phyloP scores from a whole-genome alignment of 805 yeast species.

The Lachancea lanzarotensis region DNA sequence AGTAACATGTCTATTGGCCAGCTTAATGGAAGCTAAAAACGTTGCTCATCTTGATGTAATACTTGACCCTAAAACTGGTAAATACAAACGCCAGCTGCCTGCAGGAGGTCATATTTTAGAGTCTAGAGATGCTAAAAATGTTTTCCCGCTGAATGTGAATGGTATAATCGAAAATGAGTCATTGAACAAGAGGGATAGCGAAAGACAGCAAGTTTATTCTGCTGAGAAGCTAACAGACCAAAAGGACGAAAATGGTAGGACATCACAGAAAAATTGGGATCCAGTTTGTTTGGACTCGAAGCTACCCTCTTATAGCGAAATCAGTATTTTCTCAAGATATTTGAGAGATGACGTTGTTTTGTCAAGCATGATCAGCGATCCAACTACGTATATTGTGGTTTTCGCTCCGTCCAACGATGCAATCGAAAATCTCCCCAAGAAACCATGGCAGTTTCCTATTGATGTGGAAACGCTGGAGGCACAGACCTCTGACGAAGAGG shows the following conservation, averaged over 20 bases:
- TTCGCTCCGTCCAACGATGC: conserved; percentile 71
- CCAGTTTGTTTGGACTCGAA: conserved; percentile 25
- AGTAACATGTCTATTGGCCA: not conserved
- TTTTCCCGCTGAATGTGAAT: conserved; percentile 10
- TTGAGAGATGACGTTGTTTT: conserved; percentile 55
- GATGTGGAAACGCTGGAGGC: conserved; percentile 31
- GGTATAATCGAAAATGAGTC: conserved; percentile 4
- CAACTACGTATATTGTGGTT: conserved; percentile 41
- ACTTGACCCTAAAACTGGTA: conserved; percentile 6
- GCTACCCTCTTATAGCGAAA: conserved; percentile 32
- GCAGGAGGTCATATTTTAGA: conserved; percentile 1
- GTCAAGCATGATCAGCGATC: conserved; percentile 42
- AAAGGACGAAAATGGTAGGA: not conserved
- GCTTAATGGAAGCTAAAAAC: conserved; percentile 2
- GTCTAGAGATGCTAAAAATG: conserved; percentile 2
- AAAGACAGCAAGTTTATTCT: conserved; percentile 1
- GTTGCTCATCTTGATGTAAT: conserved; percentile 4
- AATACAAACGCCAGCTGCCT: conserved; percentile 6
- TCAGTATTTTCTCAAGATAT: conserved; percentile 62
- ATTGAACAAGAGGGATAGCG: conserved; percentile 1
- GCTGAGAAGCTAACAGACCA: not conserved
- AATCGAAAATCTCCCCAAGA: conserved; percentile 40
- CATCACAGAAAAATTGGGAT: not conserved
- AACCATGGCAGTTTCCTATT: conserved; percentile 82
- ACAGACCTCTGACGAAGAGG: conserved; percentile 30